These are phyloP conservation scores for Epichloe festucae DNA, from an alignment of 2,329 filamentous ascomycete genomes.

Conservation along the genomic window DNA sequence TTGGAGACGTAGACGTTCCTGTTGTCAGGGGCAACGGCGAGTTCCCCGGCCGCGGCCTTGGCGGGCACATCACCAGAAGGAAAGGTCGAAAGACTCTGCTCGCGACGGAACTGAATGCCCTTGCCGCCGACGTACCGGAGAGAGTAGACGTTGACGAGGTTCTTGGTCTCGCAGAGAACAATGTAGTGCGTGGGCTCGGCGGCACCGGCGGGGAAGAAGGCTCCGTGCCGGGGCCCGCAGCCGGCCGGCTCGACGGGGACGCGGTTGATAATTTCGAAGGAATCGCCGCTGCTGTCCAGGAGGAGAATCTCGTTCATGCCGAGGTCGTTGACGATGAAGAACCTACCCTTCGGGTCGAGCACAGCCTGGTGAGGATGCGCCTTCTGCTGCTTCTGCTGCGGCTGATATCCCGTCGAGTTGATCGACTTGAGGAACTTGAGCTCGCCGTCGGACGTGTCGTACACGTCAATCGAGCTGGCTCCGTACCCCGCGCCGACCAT, in stretches of 20 bases:
- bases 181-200: constrained; percentile 30
- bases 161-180: constrained; percentile 33
- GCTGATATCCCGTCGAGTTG: constrained; percentile 12
- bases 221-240: constrained; percentile 37
- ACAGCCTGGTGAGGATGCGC: constrained; percentile 34
- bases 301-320: constrained; percentile 35
- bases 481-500: constrained; percentile 33
- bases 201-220: constrained; percentile 28
- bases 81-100: constrained; percentile 29
- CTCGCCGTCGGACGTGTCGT: constrained; percentile 25
- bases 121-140: constrained; percentile 24
- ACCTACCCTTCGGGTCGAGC: constrained; percentile 35
- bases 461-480: constrained; percentile 30
- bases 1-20: constrained; percentile 38
- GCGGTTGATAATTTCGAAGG: constrained; percentile 24
- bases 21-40: constrained; percentile 28
- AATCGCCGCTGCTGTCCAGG: constrained; percentile 29
- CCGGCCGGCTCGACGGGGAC: constrained; percentile 22
- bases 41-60: constrained; percentile 31
- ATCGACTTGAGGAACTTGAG: constrained; percentile 27
- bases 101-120: constrained; percentile 21
- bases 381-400: constrained; percentile 14
- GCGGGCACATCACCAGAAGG: constrained; percentile 18
- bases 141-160: constrained; percentile 29
- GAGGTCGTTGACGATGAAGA: constrained; percentile 35